Conservation (phyloP, 148 eudicot genomes). For the Limonium bicolor region DNA sequence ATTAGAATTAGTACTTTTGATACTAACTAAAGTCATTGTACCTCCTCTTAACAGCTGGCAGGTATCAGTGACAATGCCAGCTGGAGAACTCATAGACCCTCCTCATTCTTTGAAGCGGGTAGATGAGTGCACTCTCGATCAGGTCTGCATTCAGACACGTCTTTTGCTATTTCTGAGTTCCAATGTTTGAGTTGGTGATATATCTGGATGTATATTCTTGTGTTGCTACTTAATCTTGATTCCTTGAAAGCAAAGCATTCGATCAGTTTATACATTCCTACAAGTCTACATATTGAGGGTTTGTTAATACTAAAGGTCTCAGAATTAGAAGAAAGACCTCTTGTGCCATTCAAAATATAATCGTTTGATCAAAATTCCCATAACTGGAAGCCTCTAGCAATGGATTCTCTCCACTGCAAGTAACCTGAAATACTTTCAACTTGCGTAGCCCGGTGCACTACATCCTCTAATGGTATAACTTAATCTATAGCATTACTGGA, state of each 20-base stretch:
- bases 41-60: conserved; percentile 67
- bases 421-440: no score
- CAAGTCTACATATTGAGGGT: not conserved
- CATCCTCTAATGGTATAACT: not conserved
- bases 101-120: conserved; percentile 30
- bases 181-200: no score
- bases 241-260: not conserved
- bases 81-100: conserved; percentile 18
- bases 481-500: not conserved
- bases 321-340: not conserved
- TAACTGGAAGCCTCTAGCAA: no score
- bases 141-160: conserved; percentile 14
- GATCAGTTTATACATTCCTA: not conserved
- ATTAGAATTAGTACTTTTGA: not conserved
- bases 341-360: no score
- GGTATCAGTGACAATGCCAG: conserved; percentile 35
- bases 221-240: not conserved
- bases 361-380: no score
- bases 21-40: no score
- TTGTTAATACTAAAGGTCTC: not conserved
- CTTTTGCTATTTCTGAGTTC: no score
- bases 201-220: not conserved
- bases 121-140: conserved; percentile 28
- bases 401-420: no score
- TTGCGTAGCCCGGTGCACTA: no score